phyloP scores from a whole-genome alignment of 2,329 filamentous ascomycete genomes.

The Aulographum hederae region DNA sequence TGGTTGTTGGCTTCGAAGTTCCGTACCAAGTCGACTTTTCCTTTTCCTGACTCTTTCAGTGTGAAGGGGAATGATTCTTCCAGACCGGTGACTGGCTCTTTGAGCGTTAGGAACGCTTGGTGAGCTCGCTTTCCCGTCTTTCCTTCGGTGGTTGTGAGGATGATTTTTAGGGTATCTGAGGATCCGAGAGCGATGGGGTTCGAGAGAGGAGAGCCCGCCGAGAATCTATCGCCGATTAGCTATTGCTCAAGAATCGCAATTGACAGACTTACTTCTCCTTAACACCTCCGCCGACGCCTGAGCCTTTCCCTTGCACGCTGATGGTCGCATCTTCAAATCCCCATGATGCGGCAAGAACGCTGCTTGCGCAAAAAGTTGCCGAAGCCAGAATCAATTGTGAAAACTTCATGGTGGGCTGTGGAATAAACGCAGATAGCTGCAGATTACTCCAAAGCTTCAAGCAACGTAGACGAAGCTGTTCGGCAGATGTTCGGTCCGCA shows the following conservation, averaged over 20 bases:
- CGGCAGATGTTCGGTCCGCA: too few species aligned
- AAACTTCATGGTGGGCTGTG: too few species aligned
- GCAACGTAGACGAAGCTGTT: too few species aligned
- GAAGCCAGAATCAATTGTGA: too few species aligned
- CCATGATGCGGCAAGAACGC: conserved; percentile 41
- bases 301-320: conserved; percentile 41
- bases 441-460: too few species aligned
- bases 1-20: conserved; percentile 4
- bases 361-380: not conserved
- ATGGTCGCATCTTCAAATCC: conserved; percentile 56
- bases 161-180: conserved; percentile 61
- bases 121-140: conserved; percentile 70
- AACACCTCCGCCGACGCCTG: conserved; percentile 27
- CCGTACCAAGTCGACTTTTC: conserved; percentile 65
- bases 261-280: conserved; percentile 45
- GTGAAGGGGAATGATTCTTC: conserved; percentile 75
- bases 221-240: conserved; percentile 23
- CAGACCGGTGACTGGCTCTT: conserved; percentile 54
- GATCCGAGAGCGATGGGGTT: conserved; percentile 46
- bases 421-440: too few species aligned
- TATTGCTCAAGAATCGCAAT: conserved; percentile 6
- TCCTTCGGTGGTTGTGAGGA: conserved; percentile 64
- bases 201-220: conserved; percentile 36
- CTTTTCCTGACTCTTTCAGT: conserved; percentile 79
- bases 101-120: conserved; percentile 78